Evolutionary conservation across 768 basidiomycete genomes (phyloP), one percentile per base, ranked within the genome.

Genomic region (Omphalotus guepiniiformis): DNA sequence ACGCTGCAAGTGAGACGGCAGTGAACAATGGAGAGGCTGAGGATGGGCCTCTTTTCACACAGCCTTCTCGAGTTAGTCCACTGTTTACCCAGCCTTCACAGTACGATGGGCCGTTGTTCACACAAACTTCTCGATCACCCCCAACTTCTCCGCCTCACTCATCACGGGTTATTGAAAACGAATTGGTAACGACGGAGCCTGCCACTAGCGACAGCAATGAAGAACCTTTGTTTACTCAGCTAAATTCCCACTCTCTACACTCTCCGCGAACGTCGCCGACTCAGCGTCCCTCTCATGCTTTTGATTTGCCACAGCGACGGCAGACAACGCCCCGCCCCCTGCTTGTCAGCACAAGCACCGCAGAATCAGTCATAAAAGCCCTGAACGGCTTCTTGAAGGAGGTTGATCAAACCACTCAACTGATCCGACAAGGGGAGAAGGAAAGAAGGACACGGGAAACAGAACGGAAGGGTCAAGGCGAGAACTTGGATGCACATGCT

Each of bases 41-140:
- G 18, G 34, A 45, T 7, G 42, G 26, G 35, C 30, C 42, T n/a
- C 42, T 44, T 13, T 44, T 44, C 15, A 44, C 41, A 42, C 41
- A 42, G 16, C n/a, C 18, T 15, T 39, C 38, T n/a, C n/a, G n/a
- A n/a, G n/a, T n/a, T n/a, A n/a, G n/a, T n/a, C n/a, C n/a, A n/a
- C n/a, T n/a, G n/a, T n/a, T n/a, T n/a, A n/a, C n/a, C n/a, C n/a
- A n/a, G n/a, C n/a, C n/a, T n/a, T n/a, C n/a, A n/a, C n/a, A n/a
- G n/a, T n/a, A n/a, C n/a, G n/a, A n/a, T n/a, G n/a, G n/a, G n/a
- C n/a, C n/a, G n/a, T n/a, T 18, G 9, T 39, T 39, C 6, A 12
- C 38, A 19, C 19, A 19, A 18, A 21, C 38, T 11, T 27, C 15
- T 13, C 16, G 26, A 39, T 39, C 18, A 7, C 39, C 16, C 28